Evolutionary conservation across 257 asterid species (phyloP).

Genomic region (Nyctanthes arbortristis): DNA sequence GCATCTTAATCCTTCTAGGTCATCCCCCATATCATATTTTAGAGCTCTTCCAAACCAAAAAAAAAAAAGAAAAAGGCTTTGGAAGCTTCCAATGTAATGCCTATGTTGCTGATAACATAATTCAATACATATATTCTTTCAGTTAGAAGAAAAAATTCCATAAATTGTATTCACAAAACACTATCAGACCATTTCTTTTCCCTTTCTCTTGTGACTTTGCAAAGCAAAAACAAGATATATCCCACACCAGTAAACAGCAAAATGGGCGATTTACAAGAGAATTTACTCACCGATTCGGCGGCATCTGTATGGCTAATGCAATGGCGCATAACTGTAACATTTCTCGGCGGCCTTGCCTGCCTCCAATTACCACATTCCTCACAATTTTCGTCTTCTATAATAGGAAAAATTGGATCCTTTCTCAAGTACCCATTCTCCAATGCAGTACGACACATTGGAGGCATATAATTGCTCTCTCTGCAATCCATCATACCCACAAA

Average conservation of each 20-base stretch:
- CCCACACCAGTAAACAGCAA: neutral
- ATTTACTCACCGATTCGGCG: slow-evolving; percentile 50
- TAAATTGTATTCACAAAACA: neutral
- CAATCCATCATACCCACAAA: slow-evolving; percentile 28
- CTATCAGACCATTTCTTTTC: neutral
- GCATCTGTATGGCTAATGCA: slow-evolving; percentile 76
- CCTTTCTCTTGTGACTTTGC: too few species aligned
- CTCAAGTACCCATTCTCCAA: slow-evolving; percentile 46
- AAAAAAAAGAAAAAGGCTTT: too few species aligned
- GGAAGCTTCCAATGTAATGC: too few species aligned
- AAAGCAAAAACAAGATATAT: slow-evolving; percentile 1
- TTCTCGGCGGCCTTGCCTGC: slow-evolving; percentile 63
- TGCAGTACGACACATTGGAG: slow-evolving; percentile 48
- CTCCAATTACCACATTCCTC: too few species aligned
- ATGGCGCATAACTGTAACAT: slow-evolving; percentile 65
- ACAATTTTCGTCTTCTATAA: slow-evolving; percentile 36
- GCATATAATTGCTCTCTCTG: slow-evolving; percentile 31
- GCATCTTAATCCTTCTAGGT: neutral
- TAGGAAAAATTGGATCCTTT: slow-evolving; percentile 34
- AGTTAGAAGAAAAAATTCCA: neutral
- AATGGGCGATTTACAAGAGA: slow-evolving; percentile 1
- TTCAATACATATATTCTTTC: neutral
- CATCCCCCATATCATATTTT: too few species aligned
- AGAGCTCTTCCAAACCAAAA: too few species aligned
- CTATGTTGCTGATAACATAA: neutral